Conservation (phyloP, 192 early-diverging fungal species). For the Funneliformis geosporum region DNA sequence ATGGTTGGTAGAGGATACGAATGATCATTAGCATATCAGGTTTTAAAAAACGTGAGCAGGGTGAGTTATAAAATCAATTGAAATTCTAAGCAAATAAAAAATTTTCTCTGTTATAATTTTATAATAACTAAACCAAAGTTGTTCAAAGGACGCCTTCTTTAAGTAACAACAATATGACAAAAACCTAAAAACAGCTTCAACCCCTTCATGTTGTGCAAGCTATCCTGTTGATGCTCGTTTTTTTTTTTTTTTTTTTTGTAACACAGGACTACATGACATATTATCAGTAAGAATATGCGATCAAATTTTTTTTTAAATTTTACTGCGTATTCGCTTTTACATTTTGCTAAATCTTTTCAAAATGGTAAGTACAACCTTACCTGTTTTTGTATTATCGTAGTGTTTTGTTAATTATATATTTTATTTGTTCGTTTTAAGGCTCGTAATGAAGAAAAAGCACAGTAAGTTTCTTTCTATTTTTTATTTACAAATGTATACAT, state of each 20-base stretch:
- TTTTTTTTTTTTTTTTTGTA: background rate
- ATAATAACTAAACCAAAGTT: background rate
- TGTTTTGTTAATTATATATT: slow-evolving; percentile 25
- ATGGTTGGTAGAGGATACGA: background rate
- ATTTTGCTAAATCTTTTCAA: background rate
- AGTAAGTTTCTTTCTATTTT: slow-evolving; percentile 46
- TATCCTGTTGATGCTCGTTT: background rate
- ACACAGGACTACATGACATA: background rate
- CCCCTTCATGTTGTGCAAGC: background rate
- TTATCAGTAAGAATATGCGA: too few relatives aligned
- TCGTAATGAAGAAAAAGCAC: slow-evolving; percentile 97
- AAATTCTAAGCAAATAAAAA: background rate
- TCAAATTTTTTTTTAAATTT: background rate
- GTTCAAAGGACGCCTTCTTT: background rate
- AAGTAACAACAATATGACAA: background rate
- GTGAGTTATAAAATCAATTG: background rate
- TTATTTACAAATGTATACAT: background rate
- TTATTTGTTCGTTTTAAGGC: slow-evolving; percentile 58
- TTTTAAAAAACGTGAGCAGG: background rate
- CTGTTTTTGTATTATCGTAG: background rate
- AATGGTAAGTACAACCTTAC: background rate
- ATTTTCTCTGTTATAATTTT: background rate
- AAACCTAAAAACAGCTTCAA: background rate
- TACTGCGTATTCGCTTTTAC: background rate
- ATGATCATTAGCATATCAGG: slow-evolving; percentile 1